Conservation (phyloP, 75 land plant genomes). For the Gnetum montanum region DNA sequence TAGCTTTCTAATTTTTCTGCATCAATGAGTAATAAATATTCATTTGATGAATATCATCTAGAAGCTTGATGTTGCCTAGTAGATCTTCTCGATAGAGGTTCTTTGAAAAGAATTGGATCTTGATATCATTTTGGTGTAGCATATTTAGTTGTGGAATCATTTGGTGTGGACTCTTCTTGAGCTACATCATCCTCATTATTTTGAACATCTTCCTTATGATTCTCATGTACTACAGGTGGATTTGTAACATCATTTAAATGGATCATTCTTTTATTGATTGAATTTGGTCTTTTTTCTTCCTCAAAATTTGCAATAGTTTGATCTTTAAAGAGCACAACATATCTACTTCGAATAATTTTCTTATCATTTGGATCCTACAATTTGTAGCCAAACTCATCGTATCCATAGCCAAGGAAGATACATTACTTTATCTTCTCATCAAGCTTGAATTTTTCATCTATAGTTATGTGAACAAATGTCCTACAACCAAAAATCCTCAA, state of each 20-base stretch:
- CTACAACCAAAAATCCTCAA: constrained; percentile 15
- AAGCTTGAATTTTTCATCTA: constrained; percentile 14
- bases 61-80: neutral
- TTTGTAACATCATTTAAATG: too few species aligned
- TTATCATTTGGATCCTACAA: constrained; percentile 11
- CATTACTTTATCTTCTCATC: constrained; percentile 3
- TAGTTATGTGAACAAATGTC: constrained; percentile 15
- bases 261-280: too few species aligned
- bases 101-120: neutral
- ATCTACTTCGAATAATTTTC: constrained; percentile 5
- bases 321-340: constrained; percentile 1
- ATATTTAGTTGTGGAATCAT: neutral
- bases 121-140: neutral
- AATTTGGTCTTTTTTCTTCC: neutral
- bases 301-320: neutral
- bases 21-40: constrained; percentile 3
- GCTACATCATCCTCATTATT: neutral
- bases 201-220: neutral
- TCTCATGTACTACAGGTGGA: neutral
- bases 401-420: constrained; percentile 11
- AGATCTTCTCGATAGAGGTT: neutral
- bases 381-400: constrained; percentile 9
- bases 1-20: neutral
- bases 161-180: neutral
- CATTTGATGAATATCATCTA: neutral